Evolutionary conservation across 1,284 basidiomycete genomes (phyloP), one percentile per base, ranked within the genome.

Genomic region (Ustilago shanxiensis): DNA sequence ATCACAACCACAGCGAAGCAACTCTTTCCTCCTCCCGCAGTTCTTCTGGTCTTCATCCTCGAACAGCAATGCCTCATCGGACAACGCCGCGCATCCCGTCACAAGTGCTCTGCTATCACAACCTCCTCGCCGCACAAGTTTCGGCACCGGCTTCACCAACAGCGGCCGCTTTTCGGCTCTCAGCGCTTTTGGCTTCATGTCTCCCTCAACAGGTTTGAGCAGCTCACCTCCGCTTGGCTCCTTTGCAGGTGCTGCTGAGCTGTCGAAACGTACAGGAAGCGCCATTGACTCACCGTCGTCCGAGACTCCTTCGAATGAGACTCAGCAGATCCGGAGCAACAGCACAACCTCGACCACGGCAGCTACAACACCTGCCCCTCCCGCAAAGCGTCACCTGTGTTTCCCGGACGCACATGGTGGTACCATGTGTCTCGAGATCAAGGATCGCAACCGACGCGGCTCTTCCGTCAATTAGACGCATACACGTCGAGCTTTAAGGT

Each of bases 391-490:
- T 10, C 75, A 77, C 56, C 53, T 73, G 11, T 77, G 75, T 54
- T 70, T 77, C 60, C 75, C 75, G 2, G 75, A 77, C 33, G 75
- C 71, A 4, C 70, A 70, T 64, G 75, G 75, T 3, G 75, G 75
- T 2, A 74, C 75, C 16, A 66, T 77, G 50, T 77, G 75, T 53
- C 35, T 73, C 49, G 75, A 77, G 39, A 45, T 64, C 61, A 72
- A 71, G 44, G 75, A 71, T 44, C 63, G 71, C 22, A 64, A 41
- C 22, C 71, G 75, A 41, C 70, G 75, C 22, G 69, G 75, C 4
- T 77, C 75, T 8, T 58, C 63, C n/a, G 53, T 64, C 57, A 73
- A 64, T 35, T 75, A 49, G n/a, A 18, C 28, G 10, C 44, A 11
- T 39, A 24, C 22, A 56, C 18, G n/a, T n/a, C n/a, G n/a, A n/a